phyloP scores from a whole-genome alignment of 345 rosid species.

The Salix viminalis region DNA sequence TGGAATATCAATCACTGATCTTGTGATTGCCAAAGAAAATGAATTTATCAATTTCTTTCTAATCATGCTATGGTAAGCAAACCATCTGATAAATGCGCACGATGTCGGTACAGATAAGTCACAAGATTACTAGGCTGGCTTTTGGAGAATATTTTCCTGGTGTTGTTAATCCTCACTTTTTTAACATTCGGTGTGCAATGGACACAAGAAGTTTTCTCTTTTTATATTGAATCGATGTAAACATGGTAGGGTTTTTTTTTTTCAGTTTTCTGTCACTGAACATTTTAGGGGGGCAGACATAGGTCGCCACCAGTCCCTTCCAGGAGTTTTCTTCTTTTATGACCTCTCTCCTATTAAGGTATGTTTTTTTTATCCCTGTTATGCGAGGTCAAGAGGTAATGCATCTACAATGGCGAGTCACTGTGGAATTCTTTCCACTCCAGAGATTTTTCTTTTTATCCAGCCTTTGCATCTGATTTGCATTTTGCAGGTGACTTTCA shows the following conservation, averaged over 20 bases:
- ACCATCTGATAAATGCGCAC: slow-evolving; percentile 5
- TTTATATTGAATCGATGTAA: slow-evolving; percentile 9
- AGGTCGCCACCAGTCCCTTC: slow-evolving; percentile 64
- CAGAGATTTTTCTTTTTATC: not conserved
- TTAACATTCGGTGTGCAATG: too few relatives aligned
- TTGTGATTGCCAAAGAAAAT: not conserved
- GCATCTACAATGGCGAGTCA: not conserved
- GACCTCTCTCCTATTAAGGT: slow-evolving; percentile 99
- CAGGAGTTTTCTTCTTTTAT: slow-evolving; percentile 94
- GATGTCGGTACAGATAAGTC: slow-evolving; percentile 56
- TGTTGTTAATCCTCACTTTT: slow-evolving; percentile 67
- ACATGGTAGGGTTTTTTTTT: not conserved
- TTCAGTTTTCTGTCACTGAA: slow-evolving; percentile 90
- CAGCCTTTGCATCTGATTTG: not conserved
- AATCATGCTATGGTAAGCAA: not conserved
- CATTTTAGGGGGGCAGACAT: slow-evolving; percentile 63
- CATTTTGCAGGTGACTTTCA: slow-evolving; percentile 72
- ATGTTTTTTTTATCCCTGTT: slow-evolving; percentile 4
- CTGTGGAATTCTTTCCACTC: not conserved
- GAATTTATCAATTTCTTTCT: not conserved
- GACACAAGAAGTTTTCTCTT: not conserved
- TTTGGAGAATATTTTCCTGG: slow-evolving; percentile 86
- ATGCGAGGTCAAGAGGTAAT: not conserved
- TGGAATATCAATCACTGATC: not conserved
- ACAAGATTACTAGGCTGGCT: slow-evolving; percentile 70